Base-by-base conservation (phyloP, 1,284 basidiomycete species). In the Leccinum subrobustum region DNA sequence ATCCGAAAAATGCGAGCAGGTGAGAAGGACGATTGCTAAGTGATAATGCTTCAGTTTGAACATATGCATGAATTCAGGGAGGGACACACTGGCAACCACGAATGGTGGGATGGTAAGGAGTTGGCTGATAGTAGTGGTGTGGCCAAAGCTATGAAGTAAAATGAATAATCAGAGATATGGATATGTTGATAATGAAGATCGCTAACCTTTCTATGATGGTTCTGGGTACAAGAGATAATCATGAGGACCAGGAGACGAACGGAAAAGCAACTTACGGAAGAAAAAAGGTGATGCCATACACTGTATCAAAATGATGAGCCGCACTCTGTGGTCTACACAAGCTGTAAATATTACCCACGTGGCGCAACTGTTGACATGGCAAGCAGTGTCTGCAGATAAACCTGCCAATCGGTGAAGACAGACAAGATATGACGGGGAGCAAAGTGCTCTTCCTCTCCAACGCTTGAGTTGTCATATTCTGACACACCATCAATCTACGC, bases 21-120 rank as follows among this genome's bases (percentile, higher is more conserved):
- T 58, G 42, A 81, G 76, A 16, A 89, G 75, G 0, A 82, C 66
- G 25, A 84, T 79, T 0, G 85, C 87, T 86, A 59, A 25, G 35
- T 23, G 18, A 16, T 9, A 6, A 16, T 7, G 18, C 52, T 12
- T 54, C 20, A 6, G 12, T 14, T 14, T 7, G n/a, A 47, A 48
- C 3, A 29, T 11, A 25, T 9, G 25, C 2, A n/a, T 6, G 1
- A 6, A 47, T 3, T 51, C 25, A 51, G 25, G 12, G 54, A 33
- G 23, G 16, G 47, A 73, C 83, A 62, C 66, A 87, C 86, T 83
- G 0, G 86, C 85, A 57, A 83, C 76, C 29, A 86, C 72, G 67
- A 91, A 91, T 16, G 87, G 84, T 0, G 89, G 89, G 0, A 90
- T 82, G 0, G 88, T 89, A 29, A 91, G 78, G 1, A 91, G 77